Conservation (phyloP, 2,329 filamentous ascomycete genomes). For the Ophiostoma tasmaniense region DNA sequence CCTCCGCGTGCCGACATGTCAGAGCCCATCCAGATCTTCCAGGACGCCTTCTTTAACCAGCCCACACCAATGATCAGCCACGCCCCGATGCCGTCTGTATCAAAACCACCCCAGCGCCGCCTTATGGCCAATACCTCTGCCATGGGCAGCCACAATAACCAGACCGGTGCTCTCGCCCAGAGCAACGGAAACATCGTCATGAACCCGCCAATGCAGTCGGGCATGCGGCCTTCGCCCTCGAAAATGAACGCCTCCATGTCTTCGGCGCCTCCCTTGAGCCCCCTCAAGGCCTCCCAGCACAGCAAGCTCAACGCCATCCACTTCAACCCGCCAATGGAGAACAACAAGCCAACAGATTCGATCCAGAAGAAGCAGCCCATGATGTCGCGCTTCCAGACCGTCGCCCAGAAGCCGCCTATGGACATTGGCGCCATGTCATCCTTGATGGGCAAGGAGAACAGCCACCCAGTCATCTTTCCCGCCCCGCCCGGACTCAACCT, state of each 20-base stretch:
- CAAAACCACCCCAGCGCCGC: slow-evolving; percentile 40
- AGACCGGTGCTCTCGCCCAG: neutral
- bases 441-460: slow-evolving; percentile 48
- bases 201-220: slow-evolving; percentile 49
- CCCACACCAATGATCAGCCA: slow-evolving; percentile 44
- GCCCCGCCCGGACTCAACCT: slow-evolving; percentile 40
- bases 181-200: slow-evolving; percentile 31
- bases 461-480: slow-evolving; percentile 42
- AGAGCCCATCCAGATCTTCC: slow-evolving; percentile 44
- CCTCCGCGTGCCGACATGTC: slow-evolving; percentile 39
- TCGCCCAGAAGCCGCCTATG: slow-evolving; percentile 43
- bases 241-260: slow-evolving; percentile 48
- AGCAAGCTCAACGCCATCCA: slow-evolving; percentile 58
- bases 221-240: slow-evolving; percentile 56
- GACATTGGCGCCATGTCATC: slow-evolving; percentile 28
- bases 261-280: slow-evolving; percentile 51
- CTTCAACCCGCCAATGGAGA: slow-evolving; percentile 55
- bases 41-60: slow-evolving; percentile 42
- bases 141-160: slow-evolving; percentile 25
- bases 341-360: slow-evolving; percentile 53
- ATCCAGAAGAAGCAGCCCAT: slow-evolving; percentile 57
- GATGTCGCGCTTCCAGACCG: slow-evolving; percentile 51
- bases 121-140: slow-evolving; percentile 27
- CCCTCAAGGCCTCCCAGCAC: slow-evolving; percentile 45
- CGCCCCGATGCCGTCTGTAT: slow-evolving; percentile 46